Base-by-base conservation (phyloP, 371 early-diverging fungal genomes). In the Mortierella sp. region DNA sequence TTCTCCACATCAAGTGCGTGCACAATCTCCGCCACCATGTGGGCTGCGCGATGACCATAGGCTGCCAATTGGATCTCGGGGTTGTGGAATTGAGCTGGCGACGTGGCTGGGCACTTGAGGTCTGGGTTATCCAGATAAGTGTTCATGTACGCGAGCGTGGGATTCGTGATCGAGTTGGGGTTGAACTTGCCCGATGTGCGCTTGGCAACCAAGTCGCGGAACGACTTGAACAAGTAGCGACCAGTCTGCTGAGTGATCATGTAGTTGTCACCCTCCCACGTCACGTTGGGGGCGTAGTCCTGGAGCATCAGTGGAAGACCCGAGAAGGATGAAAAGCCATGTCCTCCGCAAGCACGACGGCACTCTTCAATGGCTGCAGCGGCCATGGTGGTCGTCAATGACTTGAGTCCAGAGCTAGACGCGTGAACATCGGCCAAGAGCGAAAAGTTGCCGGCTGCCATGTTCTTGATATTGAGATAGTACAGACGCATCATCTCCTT, bases 381-480 rank as follows among this genome's bases (percentile, higher is more conserved):
- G 14, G 86, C 88, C 77, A 90, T 83, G 12, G 90, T 90, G 0
- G 94, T 93, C 10, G 87, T 86, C 80, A 90, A 83, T 34, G 89
- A 85, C 85, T 95, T 95, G 61, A 95, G 86, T 17, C 91, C 92
- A 0, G 92, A 92, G 7, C 89, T 88, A 56, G 86, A 88, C 48
- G 94, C 93, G 69, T 95, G 95, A 3, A 94, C 85, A 71, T 92
- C 95, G 39, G 92, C 91, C 50, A 95, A 80, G 44, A 82, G 59
- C 31, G 52, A 55, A 53, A 82, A 82, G 68, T 88, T 84, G 9
- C 86, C 83, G 87, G 59, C 88, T 85, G 54, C 92, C 67, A 92
- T 83, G 21, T 80, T 84, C n/a, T 60, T 71, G 72, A 90, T 84
- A 55, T 86, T 82, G 29, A 84, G 67, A 27, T 85, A 55, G 77